These are phyloP conservation scores for Akanthomyces dipterigenus DNA, from an alignment of 2,329 filamentous ascomycete genomes.

Conservation along the genomic window DNA sequence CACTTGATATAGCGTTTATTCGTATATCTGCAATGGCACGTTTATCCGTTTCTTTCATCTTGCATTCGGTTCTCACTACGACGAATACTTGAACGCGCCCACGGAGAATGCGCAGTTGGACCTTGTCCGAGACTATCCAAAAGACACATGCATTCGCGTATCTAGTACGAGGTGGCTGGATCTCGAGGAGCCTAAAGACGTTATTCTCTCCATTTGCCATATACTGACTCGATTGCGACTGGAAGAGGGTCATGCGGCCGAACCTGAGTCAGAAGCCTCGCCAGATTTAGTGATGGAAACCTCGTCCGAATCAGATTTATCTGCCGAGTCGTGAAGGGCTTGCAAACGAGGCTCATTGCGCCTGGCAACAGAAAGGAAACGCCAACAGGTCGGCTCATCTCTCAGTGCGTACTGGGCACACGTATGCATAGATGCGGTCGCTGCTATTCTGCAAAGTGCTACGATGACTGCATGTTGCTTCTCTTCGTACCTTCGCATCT, in stretches of 20 bases:
- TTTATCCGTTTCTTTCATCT: neutral
- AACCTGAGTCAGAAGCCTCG: neutral
- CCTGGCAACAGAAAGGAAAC: neutral
- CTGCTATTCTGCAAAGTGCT: neutral
- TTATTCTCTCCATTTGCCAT: neutral
- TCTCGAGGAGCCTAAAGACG: neutral
- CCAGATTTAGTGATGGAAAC: neutral
- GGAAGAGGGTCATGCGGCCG: neutral
- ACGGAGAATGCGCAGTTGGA: neutral
- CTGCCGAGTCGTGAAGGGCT: neutral
- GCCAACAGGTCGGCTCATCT: neutral
- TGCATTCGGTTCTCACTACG: neutral
- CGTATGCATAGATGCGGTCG: neutral
- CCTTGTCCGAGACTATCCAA: neutral
- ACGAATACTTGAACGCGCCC: neutral
- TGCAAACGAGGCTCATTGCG: neutral
- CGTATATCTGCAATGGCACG: neutral
- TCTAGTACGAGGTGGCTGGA: conserved; percentile 2
- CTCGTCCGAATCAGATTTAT: neutral
- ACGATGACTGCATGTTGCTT: neutral
- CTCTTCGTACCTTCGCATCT: neutral
- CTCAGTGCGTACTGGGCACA: neutral
- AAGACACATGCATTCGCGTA: conserved; percentile 1
- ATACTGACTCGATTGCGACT: neutral
- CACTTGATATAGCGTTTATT: neutral